These are phyloP conservation scores for Geotrichum macrosporum DNA, from an alignment of 1,139 yeast species.

Conservation along the genomic window DNA sequence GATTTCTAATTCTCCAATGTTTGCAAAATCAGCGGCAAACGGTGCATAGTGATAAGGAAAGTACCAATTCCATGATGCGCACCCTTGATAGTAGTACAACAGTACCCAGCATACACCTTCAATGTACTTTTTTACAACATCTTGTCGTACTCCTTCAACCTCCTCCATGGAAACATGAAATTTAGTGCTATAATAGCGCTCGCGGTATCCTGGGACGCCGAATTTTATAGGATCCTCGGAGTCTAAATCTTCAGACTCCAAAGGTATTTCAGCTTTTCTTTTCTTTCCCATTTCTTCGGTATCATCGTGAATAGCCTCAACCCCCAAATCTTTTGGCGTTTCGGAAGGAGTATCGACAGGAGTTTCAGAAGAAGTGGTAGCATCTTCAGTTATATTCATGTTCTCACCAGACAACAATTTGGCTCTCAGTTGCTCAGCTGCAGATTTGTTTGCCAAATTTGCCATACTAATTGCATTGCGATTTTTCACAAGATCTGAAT, in stretches of 20 bases:
- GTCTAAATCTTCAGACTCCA: conserved; percentile 25
- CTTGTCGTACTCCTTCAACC: conserved; percentile 55
- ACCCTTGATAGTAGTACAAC: conserved; percentile 90
- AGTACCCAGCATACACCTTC: conserved; percentile 97
- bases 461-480: conserved; percentile 68
- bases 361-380: conserved; percentile 22
- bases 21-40: conserved; percentile 80
- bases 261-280: conserved; percentile 30
- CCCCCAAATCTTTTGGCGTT: conserved; percentile 18
- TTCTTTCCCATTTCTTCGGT: conserved; percentile 26
- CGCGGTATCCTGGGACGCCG: conserved; percentile 84
- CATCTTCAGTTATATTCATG: conserved; percentile 13
- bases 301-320: conserved; percentile 22
- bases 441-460: conserved; percentile 66
- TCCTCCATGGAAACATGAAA: conserved; percentile 56
- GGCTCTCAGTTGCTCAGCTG: conserved; percentile 61
- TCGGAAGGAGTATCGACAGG: conserved; percentile 24
- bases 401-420: conserved; percentile 30
- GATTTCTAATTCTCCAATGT: conserved; percentile 56
- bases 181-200: conserved; percentile 74
- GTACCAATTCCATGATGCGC: conserved; percentile 98
- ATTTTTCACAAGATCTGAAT: conserved; percentile 68
- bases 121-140: conserved; percentile 68
- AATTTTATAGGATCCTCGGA: conserved; percentile 56
- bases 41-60: conserved; percentile 98